Conservation (phyloP, 176 grass and related monocot genomes). For the Paspalum notatum region DNA sequence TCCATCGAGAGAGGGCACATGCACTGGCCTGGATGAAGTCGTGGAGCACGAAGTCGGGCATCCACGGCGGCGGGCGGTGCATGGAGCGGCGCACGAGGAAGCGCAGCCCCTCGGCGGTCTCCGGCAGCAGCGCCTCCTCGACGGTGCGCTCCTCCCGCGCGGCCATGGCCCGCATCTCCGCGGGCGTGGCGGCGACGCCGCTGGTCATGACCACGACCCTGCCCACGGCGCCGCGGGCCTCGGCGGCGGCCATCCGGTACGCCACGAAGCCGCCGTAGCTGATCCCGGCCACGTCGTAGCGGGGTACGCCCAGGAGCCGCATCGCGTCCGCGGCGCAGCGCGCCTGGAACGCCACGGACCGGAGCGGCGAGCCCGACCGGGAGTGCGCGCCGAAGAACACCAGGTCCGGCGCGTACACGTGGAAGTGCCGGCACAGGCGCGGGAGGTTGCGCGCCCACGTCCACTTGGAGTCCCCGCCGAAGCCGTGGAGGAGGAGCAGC, state of each 20-base stretch:
- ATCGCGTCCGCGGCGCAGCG: conserved; percentile 71
- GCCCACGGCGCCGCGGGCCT: conserved; percentile 44
- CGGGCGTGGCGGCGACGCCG: conserved; percentile 52
- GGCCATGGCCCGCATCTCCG: conserved; percentile 51
- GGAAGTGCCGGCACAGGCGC: conserved; percentile 55
- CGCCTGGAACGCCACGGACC: conserved; percentile 79
- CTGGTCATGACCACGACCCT: conserved; percentile 69
- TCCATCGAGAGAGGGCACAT: too few relatives aligned
- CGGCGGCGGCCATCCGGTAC: conserved; percentile 53
- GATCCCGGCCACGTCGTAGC: conserved; percentile 73
- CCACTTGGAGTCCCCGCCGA: conserved; percentile 63
- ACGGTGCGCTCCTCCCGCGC: conserved; percentile 58
- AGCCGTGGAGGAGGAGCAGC: conserved; percentile 79
- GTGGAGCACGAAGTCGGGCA: conserved; percentile 77
- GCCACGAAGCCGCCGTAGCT: conserved; percentile 84
- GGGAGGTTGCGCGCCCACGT: conserved; percentile 54
- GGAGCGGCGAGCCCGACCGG: conserved; percentile 43
- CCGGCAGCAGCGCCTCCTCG: conserved; percentile 65
- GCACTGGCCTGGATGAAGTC: conserved; percentile 78
- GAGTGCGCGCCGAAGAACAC: conserved; percentile 77
- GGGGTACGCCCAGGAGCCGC: conserved; percentile 58
- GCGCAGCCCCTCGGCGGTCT: conserved; percentile 65
- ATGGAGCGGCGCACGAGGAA: conserved; percentile 70
- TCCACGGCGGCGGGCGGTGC: conserved; percentile 74
- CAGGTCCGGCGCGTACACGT: conserved; percentile 78